A percentile compares a stretch with the other conserved stretches of the same genome.
Conservation (phyloP, 768 basidiomycete species). For the Leccinellum rugosiceps region DNA sequence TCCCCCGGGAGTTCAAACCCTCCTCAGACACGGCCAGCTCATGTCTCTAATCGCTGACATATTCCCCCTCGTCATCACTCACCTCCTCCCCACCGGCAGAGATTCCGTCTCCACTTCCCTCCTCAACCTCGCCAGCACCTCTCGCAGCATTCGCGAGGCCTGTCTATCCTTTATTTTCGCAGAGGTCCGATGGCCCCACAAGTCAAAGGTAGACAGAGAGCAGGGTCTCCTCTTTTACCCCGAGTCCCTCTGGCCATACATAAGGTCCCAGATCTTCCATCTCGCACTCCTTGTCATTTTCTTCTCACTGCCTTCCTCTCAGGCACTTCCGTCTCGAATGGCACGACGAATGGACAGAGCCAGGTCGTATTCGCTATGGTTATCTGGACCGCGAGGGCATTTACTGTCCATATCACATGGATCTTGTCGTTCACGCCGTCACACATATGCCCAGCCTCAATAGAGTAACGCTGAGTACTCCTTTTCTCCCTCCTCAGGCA, state of each 20-base stretch:
- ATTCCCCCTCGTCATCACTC: conserved; percentile 32
- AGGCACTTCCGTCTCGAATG: conserved; percentile 34
- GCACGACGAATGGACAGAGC: conserved; percentile 38
- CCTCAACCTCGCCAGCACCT: conserved; percentile 22
- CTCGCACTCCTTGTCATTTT: accelerated
- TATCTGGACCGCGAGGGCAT: conserved; percentile 31
- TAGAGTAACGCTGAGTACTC: conserved; percentile 28
- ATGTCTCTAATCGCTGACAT: conserved; percentile 36
- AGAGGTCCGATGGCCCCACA: conserved; percentile 34
- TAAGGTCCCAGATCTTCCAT: conserved; percentile 21
- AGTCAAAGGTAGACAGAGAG: conserved; percentile 23
- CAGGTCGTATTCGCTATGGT: conserved; percentile 32
- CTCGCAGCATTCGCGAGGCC: conserved; percentile 26
- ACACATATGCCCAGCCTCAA: conserved; percentile 30
- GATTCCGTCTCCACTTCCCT: conserved; percentile 14
- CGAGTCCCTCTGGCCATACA: conserved; percentile 26
- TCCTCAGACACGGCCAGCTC: neutral
- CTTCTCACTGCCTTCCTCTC: neutral
- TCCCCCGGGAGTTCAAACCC: neutral
- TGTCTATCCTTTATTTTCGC: conserved; percentile 32
- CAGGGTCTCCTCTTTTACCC: conserved; percentile 30
- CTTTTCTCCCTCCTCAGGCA: conserved; percentile 31
- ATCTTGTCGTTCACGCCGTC: conserved; percentile 24
- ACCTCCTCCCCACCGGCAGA: conserved; percentile 11
- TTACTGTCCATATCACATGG: conserved; percentile 30